Evolutionary conservation across 129 eudicot genomes (phyloP).

Genomic region (Helichrysum umbraculigerum): DNA sequence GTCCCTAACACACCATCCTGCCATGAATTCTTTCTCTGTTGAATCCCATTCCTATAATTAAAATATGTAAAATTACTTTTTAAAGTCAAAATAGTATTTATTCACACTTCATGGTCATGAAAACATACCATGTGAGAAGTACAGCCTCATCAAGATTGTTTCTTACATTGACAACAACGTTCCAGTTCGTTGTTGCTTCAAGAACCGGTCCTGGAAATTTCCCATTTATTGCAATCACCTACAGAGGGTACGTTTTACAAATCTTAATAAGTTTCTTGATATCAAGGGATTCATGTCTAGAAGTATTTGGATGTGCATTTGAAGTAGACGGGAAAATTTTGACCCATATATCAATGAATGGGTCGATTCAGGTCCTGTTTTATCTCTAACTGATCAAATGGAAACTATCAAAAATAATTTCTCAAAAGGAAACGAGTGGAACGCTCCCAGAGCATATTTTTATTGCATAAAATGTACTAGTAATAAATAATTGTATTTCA

Average conservation of each 20-base stretch:
- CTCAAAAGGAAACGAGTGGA: background rate
- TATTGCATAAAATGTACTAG: background rate
- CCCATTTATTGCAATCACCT: conserved; percentile 95
- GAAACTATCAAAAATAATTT: background rate
- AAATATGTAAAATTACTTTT: conserved; percentile 9
- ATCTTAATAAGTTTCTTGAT: conserved; percentile 10
- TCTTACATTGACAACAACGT: conserved; percentile 83
- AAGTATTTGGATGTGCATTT: background rate
- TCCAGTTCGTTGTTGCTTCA: conserved; percentile 95
- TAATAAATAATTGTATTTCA: background rate
- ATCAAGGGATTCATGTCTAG: background rate
- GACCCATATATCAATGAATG: background rate
- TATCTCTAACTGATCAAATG: background rate
- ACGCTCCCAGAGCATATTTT: background rate
- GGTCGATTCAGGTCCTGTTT: background rate
- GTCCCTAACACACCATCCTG: conserved; percentile 98
- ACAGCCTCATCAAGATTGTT: conserved; percentile 87
- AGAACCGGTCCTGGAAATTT: conserved; percentile 92
- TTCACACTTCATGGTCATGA: background rate
- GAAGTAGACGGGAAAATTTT: background rate
- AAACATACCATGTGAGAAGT: conserved; percentile 84
- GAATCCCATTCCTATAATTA: conserved; percentile 86
- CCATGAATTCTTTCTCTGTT: conserved; percentile 91
- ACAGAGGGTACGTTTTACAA: conserved; percentile 14
- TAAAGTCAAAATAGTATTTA: background rate